Evolutionary conservation across 208 protist species (phyloP).

Genomic region (Angomonas desouzai): DNA sequence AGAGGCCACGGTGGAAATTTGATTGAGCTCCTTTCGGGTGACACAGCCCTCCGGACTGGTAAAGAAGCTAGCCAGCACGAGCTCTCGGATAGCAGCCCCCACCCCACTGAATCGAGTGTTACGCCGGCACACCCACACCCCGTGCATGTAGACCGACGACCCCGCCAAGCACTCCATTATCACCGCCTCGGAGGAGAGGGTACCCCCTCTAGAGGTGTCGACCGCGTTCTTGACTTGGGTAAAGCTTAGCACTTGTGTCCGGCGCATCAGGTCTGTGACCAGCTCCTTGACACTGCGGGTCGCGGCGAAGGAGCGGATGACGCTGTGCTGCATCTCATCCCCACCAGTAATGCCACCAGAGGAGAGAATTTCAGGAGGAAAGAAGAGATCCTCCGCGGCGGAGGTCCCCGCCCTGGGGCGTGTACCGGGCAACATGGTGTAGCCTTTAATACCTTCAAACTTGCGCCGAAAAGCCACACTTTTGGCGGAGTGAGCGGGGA

Average conservation of each 20-base stretch:
- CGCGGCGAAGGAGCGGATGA: constrained; percentile 66
- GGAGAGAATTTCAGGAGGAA: constrained; percentile 69
- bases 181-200: constrained; percentile 6
- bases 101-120: constrained; percentile 53
- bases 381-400: constrained; percentile 61
- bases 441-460: neutral
- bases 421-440: constrained; percentile 29
- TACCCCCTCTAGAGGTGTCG: neutral
- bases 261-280: constrained; percentile 44
- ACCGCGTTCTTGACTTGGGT: constrained; percentile 17
- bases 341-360: constrained; percentile 76
- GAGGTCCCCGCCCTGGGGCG: neutral
- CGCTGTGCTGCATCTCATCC: constrained; percentile 32
- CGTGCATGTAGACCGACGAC: constrained; percentile 60
- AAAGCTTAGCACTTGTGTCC: constrained; percentile 69
- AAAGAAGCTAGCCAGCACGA: constrained; percentile 61
- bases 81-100: constrained; percentile 64
- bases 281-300: constrained; percentile 44
- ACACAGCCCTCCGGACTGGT: constrained; percentile 54
- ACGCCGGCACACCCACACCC: constrained; percentile 74
- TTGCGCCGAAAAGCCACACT: constrained; percentile 47
- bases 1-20: constrained; percentile 29
- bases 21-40: constrained; percentile 53
- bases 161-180: constrained; percentile 10
- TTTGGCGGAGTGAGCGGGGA: constrained; percentile 36